Evolutionary conservation across 805 yeast genomes (phyloP).

Genomic region (Candida endomychidarum): DNA sequence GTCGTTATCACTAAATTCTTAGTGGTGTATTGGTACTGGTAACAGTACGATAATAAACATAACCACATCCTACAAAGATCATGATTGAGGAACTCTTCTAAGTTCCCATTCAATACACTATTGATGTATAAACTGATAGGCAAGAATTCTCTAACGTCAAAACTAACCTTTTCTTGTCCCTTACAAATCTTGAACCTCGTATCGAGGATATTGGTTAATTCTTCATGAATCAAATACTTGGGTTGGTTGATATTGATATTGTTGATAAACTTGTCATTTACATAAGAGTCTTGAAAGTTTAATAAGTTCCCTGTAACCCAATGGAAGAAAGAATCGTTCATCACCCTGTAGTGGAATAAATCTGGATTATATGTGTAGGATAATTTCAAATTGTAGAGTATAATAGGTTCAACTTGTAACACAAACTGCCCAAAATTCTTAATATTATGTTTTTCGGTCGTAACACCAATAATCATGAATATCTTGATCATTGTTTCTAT

Average conservation of each 20-base stretch:
- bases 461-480: constrained; percentile 23
- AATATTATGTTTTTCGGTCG: constrained; percentile 14
- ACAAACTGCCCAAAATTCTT: constrained; percentile 7
- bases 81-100: constrained; percentile 5
- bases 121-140: constrained; percentile 18
- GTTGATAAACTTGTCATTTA: constrained; percentile 7
- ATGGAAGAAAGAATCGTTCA: constrained; percentile 29
- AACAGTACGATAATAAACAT: constrained; percentile 37
- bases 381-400: constrained; percentile 15
- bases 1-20: constrained; percentile 23
- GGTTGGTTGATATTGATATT: constrained; percentile 1
- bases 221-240: constrained; percentile 4
- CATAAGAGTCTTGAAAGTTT: constrained; percentile 13
- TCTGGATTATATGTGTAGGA: constrained; percentile 22
- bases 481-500: constrained; percentile 27
- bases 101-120: constrained; percentile 6
- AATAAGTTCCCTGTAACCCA: constrained; percentile 25
- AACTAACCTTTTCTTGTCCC: constrained; percentile 6
- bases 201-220: constrained; percentile 1
- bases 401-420: constrained; percentile 18
- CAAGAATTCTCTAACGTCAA: constrained; percentile 14
- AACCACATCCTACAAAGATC: constrained; percentile 31
- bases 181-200: constrained; percentile 7
- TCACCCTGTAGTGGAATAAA: constrained; percentile 20
- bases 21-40: constrained; percentile 38